A percentile compares a stretch with the other conserved stretches of the same genome.
Conservation (phyloP, 306 rosid genomes). For the Phaseolus lunatus region DNA sequence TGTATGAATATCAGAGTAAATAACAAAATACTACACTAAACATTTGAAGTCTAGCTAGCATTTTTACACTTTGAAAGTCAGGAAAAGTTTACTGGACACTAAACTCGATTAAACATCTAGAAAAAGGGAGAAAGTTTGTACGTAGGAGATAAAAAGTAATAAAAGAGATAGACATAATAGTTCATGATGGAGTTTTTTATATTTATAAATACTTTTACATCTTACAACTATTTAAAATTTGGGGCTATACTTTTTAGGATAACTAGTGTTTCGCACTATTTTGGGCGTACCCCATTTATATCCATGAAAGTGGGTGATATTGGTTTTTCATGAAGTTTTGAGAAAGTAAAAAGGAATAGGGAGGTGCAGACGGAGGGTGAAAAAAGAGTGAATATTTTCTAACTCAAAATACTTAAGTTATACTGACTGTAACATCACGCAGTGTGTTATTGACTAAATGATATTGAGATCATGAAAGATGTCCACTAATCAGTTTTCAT, state of each 20-base stretch:
- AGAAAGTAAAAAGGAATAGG: neutral
- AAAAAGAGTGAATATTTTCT: neutral
- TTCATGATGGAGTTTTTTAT: too few species aligned
- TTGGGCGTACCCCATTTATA: neutral
- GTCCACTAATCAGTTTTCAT: constrained; percentile 29
- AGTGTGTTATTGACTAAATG: constrained; percentile 35
- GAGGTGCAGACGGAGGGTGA: neutral
- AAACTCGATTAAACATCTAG: too few species aligned
- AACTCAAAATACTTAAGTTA: neutral
- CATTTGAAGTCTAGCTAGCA: constrained; percentile 28
- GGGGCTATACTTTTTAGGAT: neutral
- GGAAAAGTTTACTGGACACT: too few species aligned
- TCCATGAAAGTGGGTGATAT: neutral
- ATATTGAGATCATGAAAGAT: constrained; percentile 37
- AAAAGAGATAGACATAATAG: too few species aligned
- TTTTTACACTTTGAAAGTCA: too few species aligned
- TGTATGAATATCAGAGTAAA: neutral
- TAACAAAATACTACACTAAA: constrained; percentile 28
- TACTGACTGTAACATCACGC: neutral
- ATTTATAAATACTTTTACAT: too few species aligned
- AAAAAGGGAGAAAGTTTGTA: too few species aligned
- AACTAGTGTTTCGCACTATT: neutral
- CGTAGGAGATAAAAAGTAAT: too few species aligned
- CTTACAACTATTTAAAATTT: neutral
- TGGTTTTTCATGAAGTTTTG: neutral